A percentile compares a stretch with the other conserved stretches of the same genome.
phyloP scores from a whole-genome alignment of 2,329 filamentous ascomycete genomes.

The Colletotrichum shisoi region DNA sequence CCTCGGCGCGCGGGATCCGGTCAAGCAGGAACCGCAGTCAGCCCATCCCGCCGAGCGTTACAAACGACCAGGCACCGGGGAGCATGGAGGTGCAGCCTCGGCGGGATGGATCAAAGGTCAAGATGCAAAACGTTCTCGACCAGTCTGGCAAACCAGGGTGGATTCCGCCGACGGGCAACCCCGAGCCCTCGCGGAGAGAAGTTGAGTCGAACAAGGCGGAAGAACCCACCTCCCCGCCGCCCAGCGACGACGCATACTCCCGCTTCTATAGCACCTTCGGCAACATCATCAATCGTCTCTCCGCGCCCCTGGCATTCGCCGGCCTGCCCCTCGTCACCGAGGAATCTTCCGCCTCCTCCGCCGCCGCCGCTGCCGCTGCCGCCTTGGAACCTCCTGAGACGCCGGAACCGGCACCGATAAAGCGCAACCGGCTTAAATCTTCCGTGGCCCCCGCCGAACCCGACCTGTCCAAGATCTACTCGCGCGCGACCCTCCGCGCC shows the following conservation, averaged over 20 bases:
- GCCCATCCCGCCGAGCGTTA: conserved; percentile 75
- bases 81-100: conserved; percentile 68
- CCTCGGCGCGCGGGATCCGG: conserved; percentile 82
- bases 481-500: conserved; percentile 81
- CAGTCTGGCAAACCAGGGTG: conserved; percentile 62
- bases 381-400: conserved; percentile 46
- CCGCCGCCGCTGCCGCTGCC: conserved; percentile 41
- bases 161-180: conserved; percentile 55
- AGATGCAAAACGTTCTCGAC: conserved; percentile 66
- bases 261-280: conserved; percentile 94
- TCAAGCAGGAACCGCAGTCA: conserved; percentile 67
- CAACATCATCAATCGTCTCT: conserved; percentile 84
- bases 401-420: conserved; percentile 50
- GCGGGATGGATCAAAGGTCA: conserved; percentile 58
- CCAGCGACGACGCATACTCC: conserved; percentile 79
- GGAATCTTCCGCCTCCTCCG: conserved; percentile 48
- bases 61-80: conserved; percentile 75
- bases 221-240: conserved; percentile 42
- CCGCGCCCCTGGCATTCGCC: conserved; percentile 90
- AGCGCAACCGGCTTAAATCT: conserved; percentile 50
- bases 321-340: conserved; percentile 78
- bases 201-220: conserved; percentile 43
- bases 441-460: conserved; percentile 61
- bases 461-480: conserved; percentile 84
- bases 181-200: conserved; percentile 42